Percentiles rank a stretch among this genome's conserved stretches.
Evolutionary conservation across 208 protist species (phyloP).

Genomic region (Acanthamoeba triangularis): DNA sequence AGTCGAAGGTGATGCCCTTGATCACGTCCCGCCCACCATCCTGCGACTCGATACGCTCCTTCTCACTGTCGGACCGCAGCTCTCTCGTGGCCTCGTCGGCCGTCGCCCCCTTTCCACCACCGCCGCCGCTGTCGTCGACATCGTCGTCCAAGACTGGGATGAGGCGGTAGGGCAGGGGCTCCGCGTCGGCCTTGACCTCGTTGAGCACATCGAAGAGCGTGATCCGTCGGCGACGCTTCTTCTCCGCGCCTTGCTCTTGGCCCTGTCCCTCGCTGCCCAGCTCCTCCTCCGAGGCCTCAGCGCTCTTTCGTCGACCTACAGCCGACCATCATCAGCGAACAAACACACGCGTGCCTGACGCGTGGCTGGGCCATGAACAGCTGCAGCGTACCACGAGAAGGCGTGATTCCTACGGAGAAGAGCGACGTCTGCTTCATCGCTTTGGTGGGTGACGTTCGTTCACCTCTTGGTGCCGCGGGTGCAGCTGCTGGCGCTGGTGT

Average conservation of each 20-base stretch:
- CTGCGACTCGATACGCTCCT: background rate
- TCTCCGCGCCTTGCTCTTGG: background rate
- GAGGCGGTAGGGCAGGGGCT: slow-evolving; percentile 15
- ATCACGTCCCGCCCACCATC: background rate
- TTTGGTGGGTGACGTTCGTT: background rate
- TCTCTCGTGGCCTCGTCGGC: too few species aligned
- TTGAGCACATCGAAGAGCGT: background rate
- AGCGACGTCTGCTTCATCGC: slow-evolving; percentile 57
- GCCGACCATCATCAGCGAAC: background rate
- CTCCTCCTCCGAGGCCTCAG: background rate
- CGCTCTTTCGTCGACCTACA: background rate
- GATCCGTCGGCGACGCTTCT: background rate
- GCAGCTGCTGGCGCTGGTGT: background rate
- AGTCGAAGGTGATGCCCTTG: slow-evolving; percentile 6
- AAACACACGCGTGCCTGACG: too few species aligned
- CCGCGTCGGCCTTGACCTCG: slow-evolving; percentile 2
- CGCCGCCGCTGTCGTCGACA: background rate
- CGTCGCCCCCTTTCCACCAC: background rate
- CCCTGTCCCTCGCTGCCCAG: background rate
- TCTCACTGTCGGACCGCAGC: too few species aligned
- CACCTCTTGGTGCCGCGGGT: background rate
- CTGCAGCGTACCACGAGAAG: background rate
- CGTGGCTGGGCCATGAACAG: too few species aligned
- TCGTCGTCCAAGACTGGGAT: slow-evolving; percentile 12
- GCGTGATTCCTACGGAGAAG: slow-evolving; percentile 46